Conservation (phyloP, 257 asterid species). For the Penstemon barbatus region DNA sequence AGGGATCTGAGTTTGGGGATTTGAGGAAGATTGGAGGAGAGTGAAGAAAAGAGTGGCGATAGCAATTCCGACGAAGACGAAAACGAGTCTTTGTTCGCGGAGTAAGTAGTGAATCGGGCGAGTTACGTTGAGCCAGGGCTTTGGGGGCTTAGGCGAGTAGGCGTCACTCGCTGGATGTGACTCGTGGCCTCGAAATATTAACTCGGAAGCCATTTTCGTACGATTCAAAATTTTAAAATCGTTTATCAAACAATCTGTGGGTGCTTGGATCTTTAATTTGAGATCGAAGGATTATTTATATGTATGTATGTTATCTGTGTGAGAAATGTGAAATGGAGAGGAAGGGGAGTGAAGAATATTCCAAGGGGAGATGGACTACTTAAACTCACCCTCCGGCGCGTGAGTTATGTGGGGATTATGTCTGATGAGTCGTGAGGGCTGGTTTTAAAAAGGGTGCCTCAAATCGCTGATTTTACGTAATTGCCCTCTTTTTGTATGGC, state of each 20-base stretch:
- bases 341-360: not conserved
- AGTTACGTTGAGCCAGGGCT: conserved; percentile 49
- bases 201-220: conserved; percentile 62
- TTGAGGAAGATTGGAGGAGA: conserved; percentile 22
- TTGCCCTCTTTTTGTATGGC: conserved; percentile 10
- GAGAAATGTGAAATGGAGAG: not conserved
- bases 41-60: conserved; percentile 44
- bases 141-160: conserved; percentile 63
- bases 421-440: conserved; percentile 18
- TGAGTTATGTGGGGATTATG: conserved; percentile 24
- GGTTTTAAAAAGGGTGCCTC: conserved; percentile 32
- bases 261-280: not conserved
- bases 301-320: not conserved
- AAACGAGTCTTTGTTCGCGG: conserved; percentile 64
- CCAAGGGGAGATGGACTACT: conserved; percentile 6
- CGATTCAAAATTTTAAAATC: conserved; percentile 20
- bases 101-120: conserved; percentile 52
- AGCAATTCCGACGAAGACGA: conserved; percentile 55
- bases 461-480: conserved; percentile 21
- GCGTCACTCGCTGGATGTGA: conserved; percentile 49
- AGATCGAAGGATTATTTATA: not conserved
- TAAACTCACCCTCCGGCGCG: conserved; percentile 41
- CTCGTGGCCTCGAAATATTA: conserved; percentile 87
- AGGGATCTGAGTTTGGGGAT: conserved; percentile 29
- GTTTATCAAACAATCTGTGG: too few species aligned